These are phyloP conservation scores for Hagleromyces aurorensis DNA, from an alignment of 805 yeast species.

Conservation along the genomic window DNA sequence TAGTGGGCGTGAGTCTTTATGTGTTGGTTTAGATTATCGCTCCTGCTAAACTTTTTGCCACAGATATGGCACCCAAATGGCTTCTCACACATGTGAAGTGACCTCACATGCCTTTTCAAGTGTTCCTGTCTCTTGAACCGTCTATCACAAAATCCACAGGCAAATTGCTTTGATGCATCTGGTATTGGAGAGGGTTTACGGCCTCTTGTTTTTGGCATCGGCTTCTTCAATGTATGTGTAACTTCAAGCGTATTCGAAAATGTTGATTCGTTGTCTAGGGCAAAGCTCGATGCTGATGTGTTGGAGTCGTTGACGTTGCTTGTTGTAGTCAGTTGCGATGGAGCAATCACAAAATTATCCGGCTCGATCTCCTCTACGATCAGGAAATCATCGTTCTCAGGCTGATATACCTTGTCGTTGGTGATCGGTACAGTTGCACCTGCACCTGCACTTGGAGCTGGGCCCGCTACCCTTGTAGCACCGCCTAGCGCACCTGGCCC, in stretches of 20 bases:
- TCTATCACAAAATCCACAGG: slow-evolving; percentile 57
- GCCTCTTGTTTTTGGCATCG: slow-evolving; percentile 45
- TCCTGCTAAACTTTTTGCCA: slow-evolving; percentile 55
- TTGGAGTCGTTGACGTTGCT: too few species aligned
- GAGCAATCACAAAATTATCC: slow-evolving; percentile 10
- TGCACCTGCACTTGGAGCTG: slow-evolving; percentile 2
- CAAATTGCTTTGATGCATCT: slow-evolving; percentile 49
- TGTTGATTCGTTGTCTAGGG: too few species aligned
- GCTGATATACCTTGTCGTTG: too few species aligned
- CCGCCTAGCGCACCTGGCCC: too few species aligned
- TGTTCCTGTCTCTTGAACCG: slow-evolving; percentile 71
- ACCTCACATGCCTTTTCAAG: slow-evolving; percentile 63
- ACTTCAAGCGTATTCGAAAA: not conserved
- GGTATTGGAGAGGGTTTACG: slow-evolving; percentile 56
- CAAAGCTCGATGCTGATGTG: not conserved
- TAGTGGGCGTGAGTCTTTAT: slow-evolving; percentile 44
- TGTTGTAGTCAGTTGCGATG: slow-evolving; percentile 9
- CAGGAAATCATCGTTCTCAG: too few species aligned
- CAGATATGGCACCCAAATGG: slow-evolving; percentile 59
- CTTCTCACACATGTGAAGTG: slow-evolving; percentile 65
- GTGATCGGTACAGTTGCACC: too few species aligned
- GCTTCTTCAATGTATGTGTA: too few species aligned
- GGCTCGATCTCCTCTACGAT: slow-evolving; percentile 11
- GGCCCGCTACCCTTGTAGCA: not conserved
- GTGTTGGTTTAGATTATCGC: slow-evolving; percentile 62